A percentile compares a stretch with the other conserved stretches of the same genome.
Evolutionary conservation across 176 grass and related monocot species (phyloP).

Genomic region (Rhynchospora pubera): DNA sequence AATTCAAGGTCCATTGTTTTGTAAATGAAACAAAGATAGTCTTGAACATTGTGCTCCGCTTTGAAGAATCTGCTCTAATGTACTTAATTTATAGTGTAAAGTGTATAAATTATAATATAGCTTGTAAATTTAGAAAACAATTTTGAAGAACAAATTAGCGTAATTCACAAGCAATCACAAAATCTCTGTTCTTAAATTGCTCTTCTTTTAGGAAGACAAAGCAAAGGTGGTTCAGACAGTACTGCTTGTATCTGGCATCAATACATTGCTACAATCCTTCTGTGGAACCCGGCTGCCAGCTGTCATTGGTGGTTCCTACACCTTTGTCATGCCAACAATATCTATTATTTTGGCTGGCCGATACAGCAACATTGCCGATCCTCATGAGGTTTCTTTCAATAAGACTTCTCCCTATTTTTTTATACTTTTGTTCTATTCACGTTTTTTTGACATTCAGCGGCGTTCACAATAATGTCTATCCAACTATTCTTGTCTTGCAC

Average conservation of each 20-base stretch:
- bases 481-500: background rate
- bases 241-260: slow-evolving; percentile 79
- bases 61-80: background rate
- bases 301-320: slow-evolving; percentile 83
- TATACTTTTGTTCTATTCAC: background rate
- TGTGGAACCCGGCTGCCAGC: slow-evolving; percentile 78
- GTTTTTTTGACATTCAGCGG: background rate
- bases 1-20: slow-evolving; percentile 1
- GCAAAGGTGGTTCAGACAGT: slow-evolving; percentile 87
- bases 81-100: background rate
- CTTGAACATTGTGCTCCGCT: background rate
- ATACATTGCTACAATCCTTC: slow-evolving; percentile 77
- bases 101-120: background rate
- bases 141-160: background rate
- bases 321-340: slow-evolving; percentile 68
- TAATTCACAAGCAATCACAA: background rate
- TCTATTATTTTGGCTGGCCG: slow-evolving; percentile 70
- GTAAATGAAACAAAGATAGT: background rate
- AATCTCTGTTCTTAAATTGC: too few relatives aligned
- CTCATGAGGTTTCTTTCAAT: slow-evolving; percentile 46
- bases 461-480: background rate
- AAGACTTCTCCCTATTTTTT: background rate
- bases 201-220: slow-evolving; percentile 63
- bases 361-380: slow-evolving; percentile 52
- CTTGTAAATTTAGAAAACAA: background rate